Evolutionary conservation across 1,284 basidiomycete species (phyloP), one percentile per base, ranked within the genome.

Genomic region (Boletellus sp.): DNA sequence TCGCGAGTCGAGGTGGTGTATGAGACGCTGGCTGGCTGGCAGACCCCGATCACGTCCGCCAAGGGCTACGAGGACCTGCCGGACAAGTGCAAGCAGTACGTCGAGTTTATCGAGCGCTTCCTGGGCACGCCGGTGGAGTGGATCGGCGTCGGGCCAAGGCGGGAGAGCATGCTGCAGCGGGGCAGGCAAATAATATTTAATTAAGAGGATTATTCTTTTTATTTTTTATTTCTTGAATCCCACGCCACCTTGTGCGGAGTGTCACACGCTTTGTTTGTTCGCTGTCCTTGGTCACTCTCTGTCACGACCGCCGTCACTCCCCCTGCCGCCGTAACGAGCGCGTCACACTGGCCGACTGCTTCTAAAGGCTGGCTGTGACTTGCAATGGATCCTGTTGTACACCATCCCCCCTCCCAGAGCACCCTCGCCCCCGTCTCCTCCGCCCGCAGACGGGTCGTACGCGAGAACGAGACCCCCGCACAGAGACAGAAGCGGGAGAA

Each of bases 1-100:
- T 83, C 79, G 17, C 75, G 81, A 53, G 92, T 95, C 17, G 79
- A 92, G 47, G 95, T 99, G 37, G 77, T 83, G 53, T 99, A 99
- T 72, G 82, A 84, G 54, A 94, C 91, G 2, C 70, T 99, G 6
- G 88, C 93, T 4, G 96, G 96, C 32, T 99, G 96, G 96, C 77
- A 94, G 69, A 71, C 77, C 8, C 80, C 87, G 45, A 98, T 98
- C 60, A 78, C 79, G 42, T 68, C 77, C 2, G 72, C 74, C 51
- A 82, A 67, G 37, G 75, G 73, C 40, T 96, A 85, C 65, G 83
- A 84, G n/a, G 82, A 80, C 17, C 74, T 99, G 19, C 95, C 96
- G 0, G 80, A 81, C 44, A 88, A 89, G 52, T 94, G 92, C 73
- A 83, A 80, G 72, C 79, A 78, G 57, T 99, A 99, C 67, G 74